Conservation (phyloP, 2,329 filamentous ascomycete genomes). For the Colletotrichum tofieldiae region DNA sequence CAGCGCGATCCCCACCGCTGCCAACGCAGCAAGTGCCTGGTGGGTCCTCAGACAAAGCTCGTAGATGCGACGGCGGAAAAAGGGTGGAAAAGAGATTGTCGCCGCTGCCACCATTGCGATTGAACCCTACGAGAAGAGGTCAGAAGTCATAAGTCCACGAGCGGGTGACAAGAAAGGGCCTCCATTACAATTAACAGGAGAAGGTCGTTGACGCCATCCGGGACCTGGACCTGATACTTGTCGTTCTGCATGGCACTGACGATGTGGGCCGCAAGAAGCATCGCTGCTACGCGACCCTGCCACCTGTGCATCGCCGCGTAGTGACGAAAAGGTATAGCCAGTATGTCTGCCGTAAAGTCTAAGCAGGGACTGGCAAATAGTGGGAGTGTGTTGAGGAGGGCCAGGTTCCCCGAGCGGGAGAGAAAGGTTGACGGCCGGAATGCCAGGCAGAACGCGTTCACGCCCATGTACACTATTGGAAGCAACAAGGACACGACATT, state of each 20-base stretch:
- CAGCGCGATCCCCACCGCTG: background rate
- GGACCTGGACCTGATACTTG: background rate
- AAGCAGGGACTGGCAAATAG: background rate
- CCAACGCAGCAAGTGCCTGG: background rate
- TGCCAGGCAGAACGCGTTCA: background rate
- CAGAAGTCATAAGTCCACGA: background rate
- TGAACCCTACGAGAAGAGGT: background rate
- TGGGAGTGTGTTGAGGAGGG: background rate
- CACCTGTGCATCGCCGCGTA: background rate
- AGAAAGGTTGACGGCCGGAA: background rate
- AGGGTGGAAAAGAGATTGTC: background rate
- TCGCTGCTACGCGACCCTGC: background rate
- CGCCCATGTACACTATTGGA: background rate
- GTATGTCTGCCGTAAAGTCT: background rate
- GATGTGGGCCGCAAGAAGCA: background rate
- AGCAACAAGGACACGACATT: background rate
- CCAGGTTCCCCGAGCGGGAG: background rate
- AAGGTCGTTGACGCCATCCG: background rate
- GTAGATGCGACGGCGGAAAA: background rate
- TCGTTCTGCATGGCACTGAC: background rate
- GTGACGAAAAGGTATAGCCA: background rate
- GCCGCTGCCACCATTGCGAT: background rate
- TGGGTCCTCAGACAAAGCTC: background rate
- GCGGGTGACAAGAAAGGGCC: too few species aligned
- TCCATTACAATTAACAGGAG: background rate